Base-by-base conservation (phyloP, 768 basidiomycete genomes). In the Hebeloma cylindrosporum region DNA sequence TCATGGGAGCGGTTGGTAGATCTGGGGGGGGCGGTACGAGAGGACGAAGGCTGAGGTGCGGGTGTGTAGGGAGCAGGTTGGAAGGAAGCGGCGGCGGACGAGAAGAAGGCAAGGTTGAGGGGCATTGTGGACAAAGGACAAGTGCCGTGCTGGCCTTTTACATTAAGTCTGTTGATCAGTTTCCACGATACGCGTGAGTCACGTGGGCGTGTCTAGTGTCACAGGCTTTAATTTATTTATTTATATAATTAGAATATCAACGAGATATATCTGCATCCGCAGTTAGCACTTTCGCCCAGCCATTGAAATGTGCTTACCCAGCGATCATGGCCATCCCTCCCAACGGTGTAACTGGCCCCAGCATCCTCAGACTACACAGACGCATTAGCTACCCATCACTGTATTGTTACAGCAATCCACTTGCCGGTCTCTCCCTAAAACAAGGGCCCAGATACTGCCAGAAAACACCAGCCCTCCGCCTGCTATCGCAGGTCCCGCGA, bases 331-430 rank as follows among this genome's bases (percentile, higher is more conserved):
- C 39, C 14, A 73, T 43, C 3, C 79, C 86, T 2, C 84, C 85
- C 6, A 87, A 52, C 0, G 86, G 85, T 21, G 85, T 88, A 38
- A 83, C 64, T 6, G 82, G 83, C 0, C 83, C 85, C 17, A 86
- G 52, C 47, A 73, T 68, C 50, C 61, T 76, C 50, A 79, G 60
- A 22, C 70, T 69, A 40, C n/a, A 9, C 27, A 7, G 31, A 16
- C 21, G 34, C 45, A 40, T 28, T 16, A 18, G 5, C 34, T 20
- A 48, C 23, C 2, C 55, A 33, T 28, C 29, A 21, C 26, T 31
- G 3, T 13, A 10, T 10, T 9, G 43, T 65, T 40, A 37, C 72
- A 23, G n/a, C n/a, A 10, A 30, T 59, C 42, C 47, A 68, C 80
- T 68, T 61, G 17, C n/a, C n/a, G n/a, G n/a, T 77, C 77, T 4